Evolutionary conservation across 192 early-diverging fungal genomes (phyloP).

Genomic region (Linnemannia schmuckeri): DNA sequence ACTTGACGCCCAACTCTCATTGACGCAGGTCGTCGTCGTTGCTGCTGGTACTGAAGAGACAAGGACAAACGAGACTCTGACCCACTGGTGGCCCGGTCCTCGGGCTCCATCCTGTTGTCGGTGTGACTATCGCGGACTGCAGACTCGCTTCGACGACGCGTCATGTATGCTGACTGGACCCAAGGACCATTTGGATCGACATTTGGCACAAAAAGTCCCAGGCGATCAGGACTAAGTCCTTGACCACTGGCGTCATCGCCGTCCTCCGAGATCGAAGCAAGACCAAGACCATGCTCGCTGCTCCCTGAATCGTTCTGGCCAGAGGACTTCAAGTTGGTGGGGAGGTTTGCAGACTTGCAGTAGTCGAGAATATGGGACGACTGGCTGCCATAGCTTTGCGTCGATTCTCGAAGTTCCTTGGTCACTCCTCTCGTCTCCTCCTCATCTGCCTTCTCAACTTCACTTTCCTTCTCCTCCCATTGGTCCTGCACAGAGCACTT

Average conservation of each 20-base stretch:
- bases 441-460: neutral
- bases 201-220: neutral
- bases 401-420: constrained; percentile 22
- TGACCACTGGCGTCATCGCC: neutral
- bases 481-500: neutral
- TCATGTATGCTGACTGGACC: constrained; percentile 52
- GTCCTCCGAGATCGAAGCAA: neutral
- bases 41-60: neutral
- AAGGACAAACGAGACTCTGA: neutral
- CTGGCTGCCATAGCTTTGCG: constrained; percentile 20
- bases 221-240: neutral
- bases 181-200: constrained; percentile 9
- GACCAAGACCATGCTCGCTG: neutral
- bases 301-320: neutral
- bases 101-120: neutral
- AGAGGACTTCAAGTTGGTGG: neutral
- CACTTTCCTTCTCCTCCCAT: neutral
- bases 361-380: constrained; percentile 41
- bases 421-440: neutral
- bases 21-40: constrained; percentile 14
- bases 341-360: constrained; percentile 18
- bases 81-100: neutral
- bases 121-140: neutral
- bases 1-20: neutral
- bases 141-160: constrained; percentile 39